Evolutionary conservation across 768 basidiomycete species (phyloP).

Genomic region (Rhizopogon vinicolor): DNA sequence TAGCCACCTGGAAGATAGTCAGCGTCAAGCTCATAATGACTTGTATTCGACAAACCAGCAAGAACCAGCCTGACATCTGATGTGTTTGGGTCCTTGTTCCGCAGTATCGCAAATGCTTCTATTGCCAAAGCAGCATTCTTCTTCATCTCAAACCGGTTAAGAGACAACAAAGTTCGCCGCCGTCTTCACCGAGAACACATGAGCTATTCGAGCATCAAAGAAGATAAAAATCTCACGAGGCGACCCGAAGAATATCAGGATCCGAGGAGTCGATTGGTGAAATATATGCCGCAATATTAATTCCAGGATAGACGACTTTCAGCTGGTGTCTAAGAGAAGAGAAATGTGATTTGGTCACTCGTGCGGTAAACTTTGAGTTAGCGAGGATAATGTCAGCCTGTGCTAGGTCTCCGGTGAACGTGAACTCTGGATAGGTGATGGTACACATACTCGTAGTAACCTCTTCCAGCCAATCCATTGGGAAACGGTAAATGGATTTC

Average conservation of each 20-base stretch:
- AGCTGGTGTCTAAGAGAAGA: conserved; percentile 57
- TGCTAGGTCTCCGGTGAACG: conserved; percentile 37
- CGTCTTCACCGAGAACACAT: conserved; percentile 33
- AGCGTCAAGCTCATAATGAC: background rate
- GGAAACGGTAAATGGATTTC: conserved; percentile 77
- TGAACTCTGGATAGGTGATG: background rate
- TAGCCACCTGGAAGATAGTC: conserved; percentile 63
- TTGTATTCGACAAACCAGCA: conserved; percentile 40
- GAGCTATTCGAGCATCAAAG: background rate
- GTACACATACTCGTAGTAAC: conserved; percentile 70
- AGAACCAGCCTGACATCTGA: conserved; percentile 63
- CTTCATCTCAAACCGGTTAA: conserved; percentile 95
- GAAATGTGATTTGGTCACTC: conserved; percentile 75
- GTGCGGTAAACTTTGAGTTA: conserved; percentile 88
- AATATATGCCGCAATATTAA: conserved; percentile 76
- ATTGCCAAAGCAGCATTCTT: conserved; percentile 87
- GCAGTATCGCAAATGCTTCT: conserved; percentile 63
- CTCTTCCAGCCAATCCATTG: conserved; percentile 91
- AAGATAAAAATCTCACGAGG: conserved; percentile 43
- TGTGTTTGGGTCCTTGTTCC: conserved; percentile 22
- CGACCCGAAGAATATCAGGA: conserved; percentile 48
- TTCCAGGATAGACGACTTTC: conserved; percentile 91
- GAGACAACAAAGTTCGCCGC: conserved; percentile 73
- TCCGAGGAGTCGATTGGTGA: conserved; percentile 34
- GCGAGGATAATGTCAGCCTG: conserved; percentile 89